These are phyloP conservation scores for Paratinospora sagittata DNA, from an alignment of 164 flowering plant species.

Conservation along the genomic window DNA sequence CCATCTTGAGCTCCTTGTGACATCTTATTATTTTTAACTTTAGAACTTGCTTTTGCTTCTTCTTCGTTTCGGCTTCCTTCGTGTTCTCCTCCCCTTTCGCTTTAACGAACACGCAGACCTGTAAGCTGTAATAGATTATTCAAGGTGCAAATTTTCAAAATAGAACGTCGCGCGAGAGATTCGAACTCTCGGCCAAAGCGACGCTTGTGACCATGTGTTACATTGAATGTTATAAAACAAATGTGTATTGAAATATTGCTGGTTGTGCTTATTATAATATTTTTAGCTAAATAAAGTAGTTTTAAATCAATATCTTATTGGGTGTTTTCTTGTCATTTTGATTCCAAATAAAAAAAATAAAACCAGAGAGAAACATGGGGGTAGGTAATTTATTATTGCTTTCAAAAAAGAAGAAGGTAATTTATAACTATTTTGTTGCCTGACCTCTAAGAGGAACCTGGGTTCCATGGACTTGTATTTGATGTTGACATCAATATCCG, in stretches of 20 bases:
- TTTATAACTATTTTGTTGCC: not conserved
- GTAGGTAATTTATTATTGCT: too few species aligned
- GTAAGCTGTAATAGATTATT: conserved; percentile 7
- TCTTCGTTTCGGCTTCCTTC: conserved; percentile 13
- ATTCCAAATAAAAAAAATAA: not conserved
- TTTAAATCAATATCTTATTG: too few species aligned
- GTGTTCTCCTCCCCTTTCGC: conserved; percentile 23
- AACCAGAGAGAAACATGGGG: too few species aligned
- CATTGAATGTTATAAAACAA: too few species aligned
- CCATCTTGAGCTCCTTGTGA: conserved; percentile 68
- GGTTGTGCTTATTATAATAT: too few species aligned
- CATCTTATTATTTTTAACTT: conserved; percentile 48
- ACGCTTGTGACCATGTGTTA: not conserved
- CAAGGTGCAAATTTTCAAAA: too few species aligned
- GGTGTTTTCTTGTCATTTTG: too few species aligned
- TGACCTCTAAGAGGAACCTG: conserved; percentile 80
- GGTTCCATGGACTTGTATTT: conserved; percentile 67
- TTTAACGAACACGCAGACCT: conserved; percentile 61
- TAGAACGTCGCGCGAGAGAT: conserved; percentile 43
- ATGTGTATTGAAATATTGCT: too few species aligned
- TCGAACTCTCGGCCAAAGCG: conserved; percentile 93
- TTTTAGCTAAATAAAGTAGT: too few species aligned
- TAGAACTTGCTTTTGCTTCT: conserved; percentile 27
- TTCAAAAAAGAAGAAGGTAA: too few species aligned
- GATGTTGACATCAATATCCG: conserved; percentile 56